Base-by-base conservation (phyloP, 768 basidiomycete species). In the Neoboletus magnificus region DNA sequence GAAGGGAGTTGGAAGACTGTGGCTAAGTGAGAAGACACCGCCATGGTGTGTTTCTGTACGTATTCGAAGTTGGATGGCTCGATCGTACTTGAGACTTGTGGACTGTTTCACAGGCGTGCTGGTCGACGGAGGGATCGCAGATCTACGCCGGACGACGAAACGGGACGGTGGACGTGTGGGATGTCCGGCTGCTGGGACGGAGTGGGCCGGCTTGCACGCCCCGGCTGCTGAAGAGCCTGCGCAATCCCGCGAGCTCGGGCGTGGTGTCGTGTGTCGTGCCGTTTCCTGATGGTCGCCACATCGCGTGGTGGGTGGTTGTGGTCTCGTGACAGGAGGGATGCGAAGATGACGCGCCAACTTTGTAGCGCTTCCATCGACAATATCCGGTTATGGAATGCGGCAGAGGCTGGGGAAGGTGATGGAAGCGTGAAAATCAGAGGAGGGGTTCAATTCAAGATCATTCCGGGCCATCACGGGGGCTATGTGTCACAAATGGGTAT, bases 1-100 rank as follows among this genome's bases (percentile, higher is more conserved):
- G 29, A 75, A 70, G 39, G 90, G 93, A 7, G 89, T 93, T 1
- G 93, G 93, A 30, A 77, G 93, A 61, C 74, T 98, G 51, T 89
- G 88, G 83, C 85, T 92, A 78, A 87, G 86, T 64, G 94, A 95
- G 60, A 93, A 91, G 73, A 92, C 91, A 22, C 93, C 93, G 30
- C 93, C 92, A 12, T 98, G 94, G 93, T 97, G 93, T 72, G 82
- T 96, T 65, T 94, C 94, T 59, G 96, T 98, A 71, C 66, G 84
- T 76, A 44, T 50, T 55, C 42, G 45, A 54, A 27, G 50, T 10
- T 47, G 35, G 13, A 30, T 22, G 25, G 50, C 40, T 32, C 12
- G 52, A 58, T 54, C 35, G 52, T 40, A 29, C 18, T n/a, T n/a
- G n/a, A 50, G 46, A 54, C 11, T 55, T 23, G 40, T 18, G 11